Evolutionary conservation across 2,329 filamentous ascomycete species (phyloP).

Genomic region (Colletotrichum eleusines): DNA sequence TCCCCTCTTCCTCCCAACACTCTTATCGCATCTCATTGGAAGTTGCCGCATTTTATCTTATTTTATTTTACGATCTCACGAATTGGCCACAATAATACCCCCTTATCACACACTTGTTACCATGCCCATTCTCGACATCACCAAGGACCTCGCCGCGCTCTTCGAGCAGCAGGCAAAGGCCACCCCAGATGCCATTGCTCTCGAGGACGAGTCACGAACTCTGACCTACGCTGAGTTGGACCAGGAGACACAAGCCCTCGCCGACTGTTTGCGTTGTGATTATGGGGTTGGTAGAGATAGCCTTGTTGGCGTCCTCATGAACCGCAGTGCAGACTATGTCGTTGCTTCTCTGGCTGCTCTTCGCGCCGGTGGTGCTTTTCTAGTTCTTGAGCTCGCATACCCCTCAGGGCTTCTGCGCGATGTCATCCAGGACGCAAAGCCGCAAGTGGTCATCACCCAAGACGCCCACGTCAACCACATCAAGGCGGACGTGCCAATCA

Average conservation of each 20-base stretch:
- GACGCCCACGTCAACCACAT: constrained; percentile 74
- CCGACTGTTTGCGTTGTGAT: constrained; percentile 72
- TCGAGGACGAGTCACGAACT: constrained; percentile 76
- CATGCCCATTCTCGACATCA: constrained; percentile 77
- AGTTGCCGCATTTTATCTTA: constrained; percentile 1
- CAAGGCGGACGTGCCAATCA: constrained; percentile 71
- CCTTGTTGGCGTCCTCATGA: constrained; percentile 81
- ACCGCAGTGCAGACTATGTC: constrained; percentile 82
- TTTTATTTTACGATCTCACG: constrained; percentile 2
- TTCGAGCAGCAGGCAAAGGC: constrained; percentile 76
- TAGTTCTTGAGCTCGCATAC: constrained; percentile 84
- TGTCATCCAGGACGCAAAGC: constrained; percentile 81
- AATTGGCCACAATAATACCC: constrained; percentile 18
- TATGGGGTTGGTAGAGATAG: constrained; percentile 79
- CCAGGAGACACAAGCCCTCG: constrained; percentile 72
- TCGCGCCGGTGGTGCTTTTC: constrained; percentile 81
- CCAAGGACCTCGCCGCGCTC: constrained; percentile 78
- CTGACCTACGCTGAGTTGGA: constrained; percentile 83
- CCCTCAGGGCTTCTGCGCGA: constrained; percentile 79
- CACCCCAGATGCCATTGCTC: constrained; percentile 76
- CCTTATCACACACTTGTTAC: constrained; percentile 39
- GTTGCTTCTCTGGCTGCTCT: constrained; percentile 83
- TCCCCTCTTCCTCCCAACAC: not conserved
- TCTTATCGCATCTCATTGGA: constrained; percentile 3
- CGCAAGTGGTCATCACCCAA: constrained; percentile 78